A percentile compares a stretch with the other conserved stretches of the same genome.
phyloP scores from a whole-genome alignment of 2,329 filamentous ascomycete species.

The Didymella lethalis region DNA sequence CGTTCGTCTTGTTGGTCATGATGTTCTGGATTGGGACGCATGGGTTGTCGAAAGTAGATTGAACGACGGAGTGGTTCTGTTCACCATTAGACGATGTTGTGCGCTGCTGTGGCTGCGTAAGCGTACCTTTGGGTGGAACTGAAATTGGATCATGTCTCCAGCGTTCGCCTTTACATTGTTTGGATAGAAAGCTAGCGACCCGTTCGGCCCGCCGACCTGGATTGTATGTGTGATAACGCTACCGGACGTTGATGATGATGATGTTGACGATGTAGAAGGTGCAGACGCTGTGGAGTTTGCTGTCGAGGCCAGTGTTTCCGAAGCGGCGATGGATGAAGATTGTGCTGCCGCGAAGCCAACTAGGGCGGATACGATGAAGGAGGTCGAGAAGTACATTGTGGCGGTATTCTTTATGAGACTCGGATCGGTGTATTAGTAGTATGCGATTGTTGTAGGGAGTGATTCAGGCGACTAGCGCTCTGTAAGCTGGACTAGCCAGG shows the following conservation, averaged over 20 bases:
- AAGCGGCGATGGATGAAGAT: conserved; percentile 28
- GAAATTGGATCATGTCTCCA: conserved; percentile 65
- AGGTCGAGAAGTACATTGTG: conserved; percentile 49
- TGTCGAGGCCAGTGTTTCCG: conserved; percentile 26
- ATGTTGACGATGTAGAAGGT: conserved; percentile 16
- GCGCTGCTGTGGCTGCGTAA: background rate
- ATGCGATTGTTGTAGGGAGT: conserved; percentile 31
- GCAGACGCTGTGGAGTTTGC: conserved; percentile 20
- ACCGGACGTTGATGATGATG: conserved; percentile 22
- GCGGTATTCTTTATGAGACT: conserved; percentile 23
- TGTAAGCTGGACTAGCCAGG: conserved; percentile 50
- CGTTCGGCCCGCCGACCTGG: conserved; percentile 65
- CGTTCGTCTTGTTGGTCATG: conserved; percentile 57
- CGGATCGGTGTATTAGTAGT: conserved; percentile 39
- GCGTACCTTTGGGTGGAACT: conserved; percentile 58
- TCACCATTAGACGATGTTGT: conserved; percentile 19
- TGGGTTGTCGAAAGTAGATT: conserved; percentile 76
- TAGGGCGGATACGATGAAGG: conserved; percentile 42
- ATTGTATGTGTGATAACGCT: conserved; percentile 64
- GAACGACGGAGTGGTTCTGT: conserved; percentile 78
- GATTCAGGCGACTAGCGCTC: conserved; percentile 51
- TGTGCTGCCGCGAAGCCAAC: conserved; percentile 41
- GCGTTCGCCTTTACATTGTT: conserved; percentile 68
- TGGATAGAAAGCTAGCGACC: conserved; percentile 69
- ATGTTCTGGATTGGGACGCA: conserved; percentile 67